Conservation (phyloP, 2,329 filamentous ascomycete genomes). For the Fusarium luffae region DNA sequence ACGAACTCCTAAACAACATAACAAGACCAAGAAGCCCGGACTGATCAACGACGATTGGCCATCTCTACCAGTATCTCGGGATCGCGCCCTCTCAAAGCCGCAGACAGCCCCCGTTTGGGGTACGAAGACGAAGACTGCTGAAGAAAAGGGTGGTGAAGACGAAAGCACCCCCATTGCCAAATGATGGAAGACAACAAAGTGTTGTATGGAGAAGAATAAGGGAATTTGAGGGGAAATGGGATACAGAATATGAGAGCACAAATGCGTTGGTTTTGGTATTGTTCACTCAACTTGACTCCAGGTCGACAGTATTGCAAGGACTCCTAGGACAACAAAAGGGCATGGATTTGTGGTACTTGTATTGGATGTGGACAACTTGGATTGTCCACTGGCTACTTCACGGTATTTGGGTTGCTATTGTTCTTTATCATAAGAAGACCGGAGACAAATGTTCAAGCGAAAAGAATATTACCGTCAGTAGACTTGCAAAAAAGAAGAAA, state of each 20-base stretch:
- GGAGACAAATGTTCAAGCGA: background rate
- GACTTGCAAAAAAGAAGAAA: background rate
- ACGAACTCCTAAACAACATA: conserved; percentile 21
- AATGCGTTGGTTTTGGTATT: conserved; percentile 3
- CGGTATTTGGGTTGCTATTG: conserved; percentile 12
- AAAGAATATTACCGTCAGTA: conserved; percentile 7
- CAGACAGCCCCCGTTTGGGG: conserved; percentile 39
- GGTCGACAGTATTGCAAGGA: background rate
- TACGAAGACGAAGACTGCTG: conserved; percentile 26
- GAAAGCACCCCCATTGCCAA: conserved; percentile 25
- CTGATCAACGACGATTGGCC: conserved; percentile 45
- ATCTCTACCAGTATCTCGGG: conserved; percentile 41
- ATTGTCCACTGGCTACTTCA: conserved; percentile 22
- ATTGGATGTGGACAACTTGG: conserved; percentile 34
- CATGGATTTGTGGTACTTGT: conserved; percentile 20
- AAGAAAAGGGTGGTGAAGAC: conserved; percentile 2
- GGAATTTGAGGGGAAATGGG: background rate
- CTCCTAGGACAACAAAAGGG: conserved; percentile 1
- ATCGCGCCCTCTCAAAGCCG: conserved; percentile 40
- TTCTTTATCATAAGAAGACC: background rate
- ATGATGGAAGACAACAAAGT: background rate
- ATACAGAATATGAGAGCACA: background rate
- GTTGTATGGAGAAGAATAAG: background rate
- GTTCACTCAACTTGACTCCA: background rate
- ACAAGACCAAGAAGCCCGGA: conserved; percentile 25